phyloP scores from a whole-genome alignment of 306 rosid species.

The Glycine tomentella region DNA sequence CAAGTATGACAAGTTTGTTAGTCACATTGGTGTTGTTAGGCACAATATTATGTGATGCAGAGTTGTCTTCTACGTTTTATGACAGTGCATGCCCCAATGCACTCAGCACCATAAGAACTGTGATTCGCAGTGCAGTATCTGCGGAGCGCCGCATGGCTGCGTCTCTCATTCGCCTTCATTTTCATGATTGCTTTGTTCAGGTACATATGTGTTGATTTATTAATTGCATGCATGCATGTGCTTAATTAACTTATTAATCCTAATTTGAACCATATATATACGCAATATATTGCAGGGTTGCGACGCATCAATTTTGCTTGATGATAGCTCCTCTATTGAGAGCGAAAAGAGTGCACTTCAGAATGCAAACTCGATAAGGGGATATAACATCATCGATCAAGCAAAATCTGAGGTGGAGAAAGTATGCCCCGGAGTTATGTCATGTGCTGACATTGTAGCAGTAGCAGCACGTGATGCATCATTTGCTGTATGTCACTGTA shows the following conservation, averaged over 20 bases:
- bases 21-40: not conserved
- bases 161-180: conserved; percentile 1
- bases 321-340: not conserved
- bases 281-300: not conserved
- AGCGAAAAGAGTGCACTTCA: not conserved
- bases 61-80: not conserved
- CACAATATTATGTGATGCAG: not conserved
- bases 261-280: not conserved
- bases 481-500: conserved; percentile 46
- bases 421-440: conserved; percentile 61
- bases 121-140: not conserved
- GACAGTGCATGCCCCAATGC: not conserved
- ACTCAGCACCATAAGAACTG: not conserved
- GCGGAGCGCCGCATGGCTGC: not conserved
- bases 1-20: not conserved
- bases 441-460: conserved; percentile 56
- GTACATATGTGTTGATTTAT: not conserved
- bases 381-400: not conserved
- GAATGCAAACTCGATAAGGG: not conserved
- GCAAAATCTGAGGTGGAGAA: conserved; percentile 51
- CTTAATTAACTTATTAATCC: not conserved
- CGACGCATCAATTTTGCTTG: not conserved
- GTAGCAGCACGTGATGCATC: conserved; percentile 76
- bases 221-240: not conserved
- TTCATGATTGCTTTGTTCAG: conserved; percentile 1